A percentile compares a stretch with the other conserved stretches of the same genome.
Conservation (phyloP, 2,329 filamentous ascomycete genomes). For the Microsporum canis region DNA sequence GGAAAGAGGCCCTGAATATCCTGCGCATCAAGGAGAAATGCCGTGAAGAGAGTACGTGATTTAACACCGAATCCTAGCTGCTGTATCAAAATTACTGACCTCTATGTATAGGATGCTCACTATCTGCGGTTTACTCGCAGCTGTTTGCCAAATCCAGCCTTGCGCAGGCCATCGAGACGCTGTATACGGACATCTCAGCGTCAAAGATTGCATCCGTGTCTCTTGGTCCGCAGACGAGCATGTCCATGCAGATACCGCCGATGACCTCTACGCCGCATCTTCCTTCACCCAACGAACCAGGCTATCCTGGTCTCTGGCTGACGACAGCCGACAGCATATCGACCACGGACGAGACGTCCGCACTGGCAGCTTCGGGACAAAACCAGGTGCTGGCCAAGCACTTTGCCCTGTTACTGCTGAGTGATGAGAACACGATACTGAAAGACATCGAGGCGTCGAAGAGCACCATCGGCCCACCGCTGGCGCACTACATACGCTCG, state of each 20-base stretch:
- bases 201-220: slow-evolving; percentile 79
- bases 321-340: slow-evolving; percentile 76
- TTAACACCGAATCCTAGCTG: not conserved
- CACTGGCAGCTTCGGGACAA: slow-evolving; percentile 46
- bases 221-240: slow-evolving; percentile 52
- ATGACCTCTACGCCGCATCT: slow-evolving; percentile 60
- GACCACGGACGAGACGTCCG: slow-evolving; percentile 49
- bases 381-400: slow-evolving; percentile 62
- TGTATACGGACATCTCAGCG: slow-evolving; percentile 69
- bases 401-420: slow-evolving; percentile 73
- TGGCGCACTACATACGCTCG: slow-evolving; percentile 60
- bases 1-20: slow-evolving; percentile 78
- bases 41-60: slow-evolving; percentile 44
- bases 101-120: slow-evolving; percentile 22
- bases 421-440: slow-evolving; percentile 71
- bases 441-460: slow-evolving; percentile 56
- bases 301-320: slow-evolving; percentile 67
- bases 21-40: slow-evolving; percentile 70
- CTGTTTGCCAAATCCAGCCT: slow-evolving; percentile 56
- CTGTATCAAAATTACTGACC: too few species aligned
- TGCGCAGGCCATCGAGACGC: slow-evolving; percentile 68
- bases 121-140: slow-evolving; percentile 32
- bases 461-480: slow-evolving; percentile 61
- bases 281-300: slow-evolving; percentile 55
- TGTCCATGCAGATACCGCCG: slow-evolving; percentile 53